phyloP scores from a whole-genome alignment of 2,329 filamentous ascomycete species.

The Botrytis paeoniae region DNA sequence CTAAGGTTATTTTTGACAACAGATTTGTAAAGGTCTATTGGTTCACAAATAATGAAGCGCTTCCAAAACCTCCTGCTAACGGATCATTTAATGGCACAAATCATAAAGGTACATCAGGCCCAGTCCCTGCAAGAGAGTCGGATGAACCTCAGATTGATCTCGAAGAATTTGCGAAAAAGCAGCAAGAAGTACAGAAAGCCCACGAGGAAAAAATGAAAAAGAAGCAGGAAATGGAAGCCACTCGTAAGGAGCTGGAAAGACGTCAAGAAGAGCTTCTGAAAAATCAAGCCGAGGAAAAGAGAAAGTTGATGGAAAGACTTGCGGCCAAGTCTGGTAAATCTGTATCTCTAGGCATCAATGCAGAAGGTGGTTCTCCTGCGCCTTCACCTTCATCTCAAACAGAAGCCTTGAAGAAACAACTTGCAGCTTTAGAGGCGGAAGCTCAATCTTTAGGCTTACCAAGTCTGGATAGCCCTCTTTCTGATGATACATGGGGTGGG shows the following conservation, averaged over 20 bases:
- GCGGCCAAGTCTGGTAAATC: conserved; percentile 48
- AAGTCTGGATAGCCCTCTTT: conserved; percentile 50
- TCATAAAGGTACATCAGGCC: conserved; percentile 32
- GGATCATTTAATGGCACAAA: conserved; percentile 34
- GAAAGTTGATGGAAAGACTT: conserved; percentile 59
- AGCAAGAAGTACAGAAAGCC: conserved; percentile 68
- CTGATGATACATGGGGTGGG: conserved; percentile 45
- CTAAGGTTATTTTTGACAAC: conserved; percentile 80
- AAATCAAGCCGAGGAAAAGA: conserved; percentile 63
- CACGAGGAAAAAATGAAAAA: conserved; percentile 64
- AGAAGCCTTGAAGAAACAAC: conserved; percentile 64
- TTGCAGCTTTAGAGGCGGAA: conserved; percentile 71
- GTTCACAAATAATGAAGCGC: conserved; percentile 54
- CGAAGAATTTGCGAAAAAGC: conserved; percentile 65
- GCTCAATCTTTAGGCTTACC: conserved; percentile 61
- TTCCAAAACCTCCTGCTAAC: conserved; percentile 35
- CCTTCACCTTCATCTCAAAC: conserved; percentile 46
- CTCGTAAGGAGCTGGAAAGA: conserved; percentile 62
- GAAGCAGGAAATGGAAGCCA: conserved; percentile 59
- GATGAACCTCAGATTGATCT: conserved; percentile 57
- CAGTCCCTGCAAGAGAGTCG: conserved; percentile 27
- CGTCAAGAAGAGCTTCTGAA: conserved; percentile 60
- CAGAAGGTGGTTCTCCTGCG: conserved; percentile 25
- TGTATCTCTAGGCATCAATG: conserved; percentile 20
- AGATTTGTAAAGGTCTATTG: conserved; percentile 83